Evolutionary conservation across 495 filamentous ascomycete species (phyloP).

Genomic region (Hypoxylon lienhwacheense): DNA sequence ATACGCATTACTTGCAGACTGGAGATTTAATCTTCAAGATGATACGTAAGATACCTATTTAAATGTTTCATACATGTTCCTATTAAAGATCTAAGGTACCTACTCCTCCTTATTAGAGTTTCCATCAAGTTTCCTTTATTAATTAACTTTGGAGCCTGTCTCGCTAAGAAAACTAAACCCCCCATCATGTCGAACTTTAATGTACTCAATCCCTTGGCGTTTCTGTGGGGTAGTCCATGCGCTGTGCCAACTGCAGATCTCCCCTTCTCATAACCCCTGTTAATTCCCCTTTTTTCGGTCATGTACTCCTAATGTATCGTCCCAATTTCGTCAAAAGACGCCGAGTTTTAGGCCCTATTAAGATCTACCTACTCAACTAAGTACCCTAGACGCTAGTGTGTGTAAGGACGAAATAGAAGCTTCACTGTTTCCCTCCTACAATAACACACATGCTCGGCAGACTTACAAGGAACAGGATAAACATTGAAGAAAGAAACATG

Average conservation of each 20-base stretch:
- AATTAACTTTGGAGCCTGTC: background rate
- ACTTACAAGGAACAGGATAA: background rate
- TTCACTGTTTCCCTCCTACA: background rate
- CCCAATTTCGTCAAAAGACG: slow-evolving; percentile 12
- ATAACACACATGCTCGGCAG: no score
- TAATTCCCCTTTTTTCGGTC: background rate
- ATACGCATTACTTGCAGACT: no score
- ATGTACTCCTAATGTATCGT: no score
- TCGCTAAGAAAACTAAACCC: slow-evolving; percentile 16
- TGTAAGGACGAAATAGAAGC: background rate
- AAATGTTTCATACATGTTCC: no score
- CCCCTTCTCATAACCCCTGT: slow-evolving; percentile 12
- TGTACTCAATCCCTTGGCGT: slow-evolving; percentile 22
- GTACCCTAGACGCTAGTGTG: background rate
- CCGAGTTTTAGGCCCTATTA: slow-evolving; percentile 17
- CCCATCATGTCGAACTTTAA: slow-evolving; percentile 12
- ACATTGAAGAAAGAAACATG: background rate
- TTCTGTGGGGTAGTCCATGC: slow-evolving; percentile 26
- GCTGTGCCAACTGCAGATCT: slow-evolving; percentile 8
- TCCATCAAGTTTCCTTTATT: background rate
- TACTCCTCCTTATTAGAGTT: background rate
- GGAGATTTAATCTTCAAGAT: no score
- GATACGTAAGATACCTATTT: no score
- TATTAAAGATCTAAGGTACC: no score
- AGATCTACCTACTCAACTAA: slow-evolving; percentile 18